Evolutionary conservation across 495 filamentous ascomycete genomes (phyloP).

Genomic region (Peziza echinospora): DNA sequence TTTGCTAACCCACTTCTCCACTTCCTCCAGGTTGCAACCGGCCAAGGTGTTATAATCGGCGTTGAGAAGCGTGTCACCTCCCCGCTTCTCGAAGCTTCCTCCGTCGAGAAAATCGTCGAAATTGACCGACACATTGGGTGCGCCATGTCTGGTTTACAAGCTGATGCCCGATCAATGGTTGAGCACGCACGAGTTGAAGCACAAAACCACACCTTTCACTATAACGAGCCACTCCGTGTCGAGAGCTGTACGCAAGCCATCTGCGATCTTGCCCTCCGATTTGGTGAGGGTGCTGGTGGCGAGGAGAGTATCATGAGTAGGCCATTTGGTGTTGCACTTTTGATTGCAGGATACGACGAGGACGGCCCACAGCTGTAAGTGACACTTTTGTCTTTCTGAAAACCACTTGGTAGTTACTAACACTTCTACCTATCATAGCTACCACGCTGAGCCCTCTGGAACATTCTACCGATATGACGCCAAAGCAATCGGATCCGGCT

Average conservation of each 20-base stretch:
- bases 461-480: constrained; percentile 99
- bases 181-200: constrained; percentile 96
- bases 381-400: background rate
- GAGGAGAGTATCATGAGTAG: constrained; percentile 97
- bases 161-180: constrained; percentile 85
- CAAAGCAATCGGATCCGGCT: constrained; percentile 92
- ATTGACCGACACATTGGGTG: constrained; percentile 97
- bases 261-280: constrained; percentile 86
- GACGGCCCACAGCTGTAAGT: constrained; percentile 78
- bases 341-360: constrained; percentile 94
- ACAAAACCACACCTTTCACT: constrained; percentile 93
- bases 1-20: constrained; percentile 9
- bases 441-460: constrained; percentile 90
- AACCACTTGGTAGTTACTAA: background rate
- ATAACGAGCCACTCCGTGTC: constrained; percentile 76
- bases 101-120: constrained; percentile 97
- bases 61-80: constrained; percentile 98
- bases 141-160: constrained; percentile 93
- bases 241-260: constrained; percentile 98
- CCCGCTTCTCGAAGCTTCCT: constrained; percentile 84
- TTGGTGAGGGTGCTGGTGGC: constrained; percentile 91
- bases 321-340: constrained; percentile 85
- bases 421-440: constrained; percentile 34
- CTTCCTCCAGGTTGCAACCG: constrained; percentile 51
- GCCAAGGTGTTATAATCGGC: constrained; percentile 80